A percentile compares a stretch with the other conserved stretches of the same genome.
These are phyloP conservation scores for Helminthosporium solani DNA, from an alignment of 2,329 filamentous ascomycete genomes.

Conservation along the genomic window DNA sequence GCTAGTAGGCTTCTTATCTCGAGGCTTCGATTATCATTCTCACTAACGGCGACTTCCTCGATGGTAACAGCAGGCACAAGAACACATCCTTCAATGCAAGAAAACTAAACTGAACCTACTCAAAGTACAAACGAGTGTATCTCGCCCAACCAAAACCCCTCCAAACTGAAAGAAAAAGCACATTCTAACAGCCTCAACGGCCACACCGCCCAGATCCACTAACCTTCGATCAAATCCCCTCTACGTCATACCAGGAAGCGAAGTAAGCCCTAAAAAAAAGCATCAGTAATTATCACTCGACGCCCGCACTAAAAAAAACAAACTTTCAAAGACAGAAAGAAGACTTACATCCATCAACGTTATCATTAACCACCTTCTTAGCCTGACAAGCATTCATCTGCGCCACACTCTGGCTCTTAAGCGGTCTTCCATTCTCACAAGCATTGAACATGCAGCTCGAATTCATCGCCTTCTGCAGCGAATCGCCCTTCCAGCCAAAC, in stretches of 20 bases:
- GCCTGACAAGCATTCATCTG: conserved; percentile 17
- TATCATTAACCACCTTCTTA: conserved; percentile 50
- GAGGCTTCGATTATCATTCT: too few species aligned
- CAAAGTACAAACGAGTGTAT: too few species aligned
- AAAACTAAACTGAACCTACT: too few species aligned
- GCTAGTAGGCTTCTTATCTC: too few species aligned
- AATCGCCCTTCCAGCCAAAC: conserved; percentile 38
- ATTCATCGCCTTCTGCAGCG: conserved; percentile 15
- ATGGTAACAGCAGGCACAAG: too few species aligned
- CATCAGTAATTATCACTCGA: too few species aligned
- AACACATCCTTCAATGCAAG: too few species aligned
- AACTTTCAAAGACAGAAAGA: neutral
- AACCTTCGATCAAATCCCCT: neutral
- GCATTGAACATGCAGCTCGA: conserved; percentile 12
- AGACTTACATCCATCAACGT: conserved; percentile 42
- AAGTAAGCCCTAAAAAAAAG: conserved; percentile 3
- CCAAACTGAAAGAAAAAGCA: too few species aligned
- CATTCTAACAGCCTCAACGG: too few species aligned
- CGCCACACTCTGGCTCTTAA: conserved; percentile 14
- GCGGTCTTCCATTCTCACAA: conserved; percentile 11
- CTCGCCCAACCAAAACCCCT: too few species aligned
- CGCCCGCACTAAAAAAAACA: neutral
- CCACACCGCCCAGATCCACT: too few species aligned
- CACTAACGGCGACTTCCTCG: too few species aligned
- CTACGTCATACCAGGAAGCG: conserved; percentile 4